Evolutionary conservation across 192 early-diverging fungal species (phyloP).

Genomic region (Coemansia sp.): DNA sequence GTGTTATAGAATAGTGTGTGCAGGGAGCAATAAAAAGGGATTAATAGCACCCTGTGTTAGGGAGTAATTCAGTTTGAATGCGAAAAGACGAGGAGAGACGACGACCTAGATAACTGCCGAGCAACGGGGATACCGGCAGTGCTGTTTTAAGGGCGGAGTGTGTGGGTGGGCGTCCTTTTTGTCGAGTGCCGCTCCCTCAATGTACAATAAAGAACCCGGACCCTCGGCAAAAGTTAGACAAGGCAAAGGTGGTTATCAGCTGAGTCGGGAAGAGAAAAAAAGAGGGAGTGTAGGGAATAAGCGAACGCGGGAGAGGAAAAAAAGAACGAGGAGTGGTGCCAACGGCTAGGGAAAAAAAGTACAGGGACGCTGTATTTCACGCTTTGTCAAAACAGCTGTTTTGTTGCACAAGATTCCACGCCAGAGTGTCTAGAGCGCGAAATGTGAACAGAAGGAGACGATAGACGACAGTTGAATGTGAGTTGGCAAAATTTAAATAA

Average conservation of each 20-base stretch:
- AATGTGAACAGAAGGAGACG: no score
- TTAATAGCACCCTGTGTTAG: neutral
- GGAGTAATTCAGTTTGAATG: neutral
- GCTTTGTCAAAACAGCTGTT: neutral
- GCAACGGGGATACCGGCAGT: neutral
- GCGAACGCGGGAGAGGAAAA: neutral
- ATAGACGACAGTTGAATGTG: neutral
- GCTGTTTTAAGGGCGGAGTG: neutral
- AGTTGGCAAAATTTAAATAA: neutral
- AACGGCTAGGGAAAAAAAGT: neutral
- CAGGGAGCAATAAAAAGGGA: neutral
- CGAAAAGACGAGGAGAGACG: neutral
- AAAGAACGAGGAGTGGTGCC: neutral
- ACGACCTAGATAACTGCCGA: neutral
- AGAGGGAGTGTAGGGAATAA: neutral
- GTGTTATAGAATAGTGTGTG: neutral
- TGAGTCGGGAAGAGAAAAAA: constrained; percentile 1
- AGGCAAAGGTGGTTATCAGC: constrained; percentile 1
- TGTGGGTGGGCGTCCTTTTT: neutral
- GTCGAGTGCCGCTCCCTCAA: constrained; percentile 12
- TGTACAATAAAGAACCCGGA: constrained; percentile 7
- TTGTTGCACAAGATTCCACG: neutral
- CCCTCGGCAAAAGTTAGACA: constrained; percentile 10
- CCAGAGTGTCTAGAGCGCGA: neutral
- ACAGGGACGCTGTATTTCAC: neutral